phyloP scores from a whole-genome alignment of 1,139 yeast genomes.

The Petasospora fabianii region DNA sequence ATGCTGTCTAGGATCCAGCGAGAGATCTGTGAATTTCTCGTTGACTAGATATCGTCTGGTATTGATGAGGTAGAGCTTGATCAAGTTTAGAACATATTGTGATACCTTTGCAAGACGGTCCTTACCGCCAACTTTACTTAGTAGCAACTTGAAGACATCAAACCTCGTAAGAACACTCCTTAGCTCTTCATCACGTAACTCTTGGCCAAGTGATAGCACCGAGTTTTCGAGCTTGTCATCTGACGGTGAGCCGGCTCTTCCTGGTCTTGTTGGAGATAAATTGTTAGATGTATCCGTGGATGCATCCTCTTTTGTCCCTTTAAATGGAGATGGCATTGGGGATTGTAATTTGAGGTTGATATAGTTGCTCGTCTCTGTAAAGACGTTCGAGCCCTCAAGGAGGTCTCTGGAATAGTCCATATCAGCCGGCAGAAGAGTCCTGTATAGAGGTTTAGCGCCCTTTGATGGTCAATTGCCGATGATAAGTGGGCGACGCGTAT shows the following conservation, averaged over 20 bases:
- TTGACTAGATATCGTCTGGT: slow-evolving; percentile 31
- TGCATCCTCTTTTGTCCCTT: slow-evolving; percentile 3
- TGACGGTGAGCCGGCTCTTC: slow-evolving; percentile 3
- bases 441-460: too few species aligned
- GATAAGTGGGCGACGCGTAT: not conserved
- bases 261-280: slow-evolving; percentile 13
- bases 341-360: slow-evolving; percentile 17
- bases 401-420: slow-evolving; percentile 10
- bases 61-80: slow-evolving; percentile 46
- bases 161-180: slow-evolving; percentile 20
- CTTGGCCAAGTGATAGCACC: slow-evolving; percentile 10
- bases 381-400: slow-evolving; percentile 15
- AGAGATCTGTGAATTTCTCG: slow-evolving; percentile 23
- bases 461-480: not conserved
- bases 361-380: slow-evolving; percentile 11
- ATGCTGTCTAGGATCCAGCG: slow-evolving; percentile 21
- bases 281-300: slow-evolving; percentile 2
- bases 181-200: slow-evolving; percentile 9
- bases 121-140: slow-evolving; percentile 59
- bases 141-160: slow-evolving; percentile 49
- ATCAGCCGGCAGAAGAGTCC: too few species aligned
- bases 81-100: slow-evolving; percentile 54
- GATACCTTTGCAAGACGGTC: slow-evolving; percentile 66
- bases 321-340: slow-evolving; percentile 15
- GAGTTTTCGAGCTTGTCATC: slow-evolving; percentile 6